Base-by-base conservation (phyloP, 345 rosid species). In the Eucalyptus microcorys region DNA sequence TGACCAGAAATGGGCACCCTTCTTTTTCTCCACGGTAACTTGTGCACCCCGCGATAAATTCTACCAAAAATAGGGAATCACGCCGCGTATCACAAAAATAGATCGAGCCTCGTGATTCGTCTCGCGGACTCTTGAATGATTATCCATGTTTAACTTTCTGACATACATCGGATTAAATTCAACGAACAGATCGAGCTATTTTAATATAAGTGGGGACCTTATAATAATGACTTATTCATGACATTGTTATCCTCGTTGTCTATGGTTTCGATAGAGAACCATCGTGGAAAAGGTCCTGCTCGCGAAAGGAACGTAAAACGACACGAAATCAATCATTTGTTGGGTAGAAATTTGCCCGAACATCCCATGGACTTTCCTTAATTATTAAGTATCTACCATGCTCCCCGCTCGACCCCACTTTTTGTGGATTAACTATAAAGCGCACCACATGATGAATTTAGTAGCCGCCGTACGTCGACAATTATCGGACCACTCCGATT, bases 61-160 rank as follows among this genome's bases (percentile, higher is more conserved):
- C 68, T 12, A 27, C 68, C 34, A 4, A 24, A 55, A 55, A 24
- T 13, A 55, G 30, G 3, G 61, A 71, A 71, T 10, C 43, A 21
- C 6, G 9, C 42, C 22, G 24, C 57, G 0, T 7, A 52, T 52
- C 24, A 1, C 57, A 52, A 19, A 52, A 3, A 19, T 19, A 52
- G 57, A 7, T 32, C 3, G 7, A 68, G 24, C 2, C 22, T 7
- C 1, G 2, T 32, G 15, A 15, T 5, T 37, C 27, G 2, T 71
- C 43, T 71, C 8, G 10, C 1, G 0, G 10, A 68, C 3, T 32
- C 12, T 6, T 10, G 1, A 68, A 68, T 68, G 24, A 34, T 17
- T 17, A 5, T 17, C 1, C 2, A 10, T 19, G 7, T 17, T 21
- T 34, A 15, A n/a, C 21, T 32, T 32, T 32, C 0, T 8, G 1